These are phyloP conservation scores for Amorphotheca resinae DNA, from an alignment of 495 filamentous ascomycete species.

Conservation along the genomic window DNA sequence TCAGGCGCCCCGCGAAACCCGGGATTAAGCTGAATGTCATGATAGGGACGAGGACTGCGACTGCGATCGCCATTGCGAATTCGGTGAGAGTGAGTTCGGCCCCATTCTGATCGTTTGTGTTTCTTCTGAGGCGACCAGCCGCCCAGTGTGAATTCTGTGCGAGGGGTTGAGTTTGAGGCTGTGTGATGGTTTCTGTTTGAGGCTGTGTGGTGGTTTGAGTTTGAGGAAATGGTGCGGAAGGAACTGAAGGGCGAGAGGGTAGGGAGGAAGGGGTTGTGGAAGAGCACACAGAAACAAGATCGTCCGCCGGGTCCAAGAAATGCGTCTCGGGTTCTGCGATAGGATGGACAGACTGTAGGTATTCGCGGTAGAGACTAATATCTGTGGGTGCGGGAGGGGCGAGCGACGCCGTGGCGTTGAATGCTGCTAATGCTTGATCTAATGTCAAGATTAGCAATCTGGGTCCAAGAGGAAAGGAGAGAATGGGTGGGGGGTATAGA, in stretches of 20 bases:
- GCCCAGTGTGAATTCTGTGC: neutral
- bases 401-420: slow-evolving; percentile 43
- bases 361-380: slow-evolving; percentile 50
- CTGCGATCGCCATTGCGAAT: slow-evolving; percentile 40
- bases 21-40: slow-evolving; percentile 43
- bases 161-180: neutral
- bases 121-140: neutral
- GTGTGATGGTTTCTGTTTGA: neutral
- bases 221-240: slow-evolving; percentile 5
- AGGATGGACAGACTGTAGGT: slow-evolving; percentile 48
- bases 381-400: slow-evolving; percentile 42
- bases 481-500: too few species aligned
- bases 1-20: slow-evolving; percentile 41
- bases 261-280: neutral
- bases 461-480: neutral
- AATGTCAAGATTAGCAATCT: slow-evolving; percentile 1
- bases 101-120: neutral
- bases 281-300: slow-evolving; percentile 47
- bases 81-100: slow-evolving; percentile 18
- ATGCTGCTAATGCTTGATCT: slow-evolving; percentile 63
- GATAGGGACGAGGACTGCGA: slow-evolving; percentile 44
- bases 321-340: slow-evolving; percentile 52
- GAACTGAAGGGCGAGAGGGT: too few species aligned
- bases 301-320: slow-evolving; percentile 52
- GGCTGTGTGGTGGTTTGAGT: too few species aligned